Conservation (phyloP, 352 stramenopile genomes). For the Pythium sukuiense region DNA sequence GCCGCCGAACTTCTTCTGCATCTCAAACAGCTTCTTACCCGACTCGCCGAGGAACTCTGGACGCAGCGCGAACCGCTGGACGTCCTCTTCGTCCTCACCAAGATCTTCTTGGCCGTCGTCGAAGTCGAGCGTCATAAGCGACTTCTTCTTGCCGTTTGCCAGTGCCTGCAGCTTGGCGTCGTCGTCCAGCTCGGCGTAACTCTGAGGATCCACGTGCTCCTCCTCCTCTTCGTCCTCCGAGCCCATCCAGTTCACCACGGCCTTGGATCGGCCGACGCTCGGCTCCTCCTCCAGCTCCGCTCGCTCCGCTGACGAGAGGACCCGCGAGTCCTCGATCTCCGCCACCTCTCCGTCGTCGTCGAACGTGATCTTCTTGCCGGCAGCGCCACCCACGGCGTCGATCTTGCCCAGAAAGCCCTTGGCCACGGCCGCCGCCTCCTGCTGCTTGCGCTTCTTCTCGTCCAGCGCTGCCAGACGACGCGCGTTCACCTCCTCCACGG, state of each 20-base stretch:
- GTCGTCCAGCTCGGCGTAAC: slow-evolving; percentile 28
- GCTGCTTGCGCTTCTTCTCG: slow-evolving; percentile 36
- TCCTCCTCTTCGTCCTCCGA: slow-evolving; percentile 54
- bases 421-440: slow-evolving; percentile 37
- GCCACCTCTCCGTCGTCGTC: slow-evolving; percentile 65
- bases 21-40: slow-evolving; percentile 76
- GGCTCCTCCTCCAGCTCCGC: slow-evolving; percentile 16
- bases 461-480: slow-evolving; percentile 56
- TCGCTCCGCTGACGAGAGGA: background rate
- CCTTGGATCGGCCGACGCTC: slow-evolving; percentile 12
- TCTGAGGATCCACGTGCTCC: slow-evolving; percentile 18
- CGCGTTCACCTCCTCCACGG: slow-evolving; percentile 38
- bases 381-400: slow-evolving; percentile 31
- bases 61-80: slow-evolving; percentile 53
- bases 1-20: slow-evolving; percentile 79
- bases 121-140: slow-evolving; percentile 47
- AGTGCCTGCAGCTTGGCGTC: slow-evolving; percentile 13
- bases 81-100: slow-evolving; percentile 32
- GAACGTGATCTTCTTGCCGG: slow-evolving; percentile 74
- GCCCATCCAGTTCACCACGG: slow-evolving; percentile 51
- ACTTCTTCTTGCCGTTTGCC: background rate
- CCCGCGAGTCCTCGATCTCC: slow-evolving; percentile 32
- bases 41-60: slow-evolving; percentile 71
- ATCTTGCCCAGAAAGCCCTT: slow-evolving; percentile 31
- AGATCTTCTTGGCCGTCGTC: slow-evolving; percentile 31